phyloP scores from a whole-genome alignment of 768 basidiomycete species.

The Heimioporus sp. region DNA sequence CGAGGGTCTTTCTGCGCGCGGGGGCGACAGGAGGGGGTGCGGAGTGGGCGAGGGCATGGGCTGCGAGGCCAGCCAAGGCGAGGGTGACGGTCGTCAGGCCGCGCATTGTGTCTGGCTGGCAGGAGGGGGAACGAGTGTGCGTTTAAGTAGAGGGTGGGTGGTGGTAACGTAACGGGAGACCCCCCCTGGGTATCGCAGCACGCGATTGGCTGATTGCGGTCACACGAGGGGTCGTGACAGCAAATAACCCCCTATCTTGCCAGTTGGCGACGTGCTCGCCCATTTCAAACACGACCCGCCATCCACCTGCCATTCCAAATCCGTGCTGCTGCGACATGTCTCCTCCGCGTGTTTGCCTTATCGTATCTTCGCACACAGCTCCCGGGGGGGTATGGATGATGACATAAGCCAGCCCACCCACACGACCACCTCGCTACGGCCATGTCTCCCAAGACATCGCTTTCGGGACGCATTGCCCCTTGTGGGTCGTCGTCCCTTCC shows the following conservation, averaged over 20 bases:
- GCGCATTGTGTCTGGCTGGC: constrained; percentile 45
- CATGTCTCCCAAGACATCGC: no score
- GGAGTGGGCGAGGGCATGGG: constrained; percentile 49
- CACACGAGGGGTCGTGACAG: constrained; percentile 15
- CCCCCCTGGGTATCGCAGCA: neutral
- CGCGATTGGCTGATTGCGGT: constrained; percentile 23
- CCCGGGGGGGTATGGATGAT: no score
- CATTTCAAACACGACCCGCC: neutral
- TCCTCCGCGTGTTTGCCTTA: no score
- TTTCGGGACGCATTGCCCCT: no score
- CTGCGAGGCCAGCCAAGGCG: constrained; percentile 58
- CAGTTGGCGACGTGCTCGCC: no score
- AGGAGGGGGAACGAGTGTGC: neutral
- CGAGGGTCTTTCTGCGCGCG: constrained; percentile 74
- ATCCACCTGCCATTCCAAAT: no score
- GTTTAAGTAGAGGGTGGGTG: constrained; percentile 13
- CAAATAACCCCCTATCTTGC: neutral
- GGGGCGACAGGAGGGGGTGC: constrained; percentile 13
- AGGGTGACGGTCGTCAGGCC: constrained; percentile 63
- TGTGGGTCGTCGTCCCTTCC: no score
- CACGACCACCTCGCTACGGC: no score
- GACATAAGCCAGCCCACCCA: no score
- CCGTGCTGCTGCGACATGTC: no score
- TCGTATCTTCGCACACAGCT: no score
- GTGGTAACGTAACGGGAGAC: constrained; percentile 15